Conservation (phyloP, 1,284 basidiomycete species). For the Tilletia setariae region DNA sequence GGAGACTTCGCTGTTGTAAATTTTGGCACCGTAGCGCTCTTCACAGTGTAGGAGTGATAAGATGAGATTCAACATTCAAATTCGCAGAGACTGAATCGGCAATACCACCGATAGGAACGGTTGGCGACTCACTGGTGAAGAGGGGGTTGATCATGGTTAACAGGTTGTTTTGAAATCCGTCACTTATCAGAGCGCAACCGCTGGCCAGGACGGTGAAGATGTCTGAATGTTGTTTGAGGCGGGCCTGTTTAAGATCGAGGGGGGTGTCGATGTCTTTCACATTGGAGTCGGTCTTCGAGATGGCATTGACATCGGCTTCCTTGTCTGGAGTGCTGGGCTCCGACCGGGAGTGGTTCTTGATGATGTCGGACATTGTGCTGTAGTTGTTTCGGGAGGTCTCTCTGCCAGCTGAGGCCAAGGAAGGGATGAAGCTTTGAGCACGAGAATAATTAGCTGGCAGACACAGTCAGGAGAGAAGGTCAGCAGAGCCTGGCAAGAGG, state of each 20-base stretch:
- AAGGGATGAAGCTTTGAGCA: too few relatives aligned
- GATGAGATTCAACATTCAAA: neutral
- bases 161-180: conserved; percentile 67
- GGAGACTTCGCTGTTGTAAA: conserved; percentile 65
- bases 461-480: too few relatives aligned
- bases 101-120: neutral
- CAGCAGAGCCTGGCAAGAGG: too few relatives aligned
- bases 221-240: neutral
- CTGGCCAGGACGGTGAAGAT: conserved; percentile 39
- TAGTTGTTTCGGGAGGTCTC: too few relatives aligned
- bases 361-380: too few relatives aligned
- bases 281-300: too few relatives aligned
- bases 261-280: neutral
- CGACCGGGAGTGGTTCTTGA: too few relatives aligned
- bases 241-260: neutral
- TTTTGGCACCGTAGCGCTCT: conserved; percentile 48
- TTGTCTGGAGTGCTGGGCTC: too few relatives aligned
- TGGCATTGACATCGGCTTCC: too few relatives aligned
- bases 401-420: too few relatives aligned
- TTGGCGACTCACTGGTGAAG: conserved; percentile 19
- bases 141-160: conserved; percentile 42
- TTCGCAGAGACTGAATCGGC: neutral
- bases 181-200: conserved; percentile 67
- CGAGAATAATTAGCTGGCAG: too few relatives aligned
- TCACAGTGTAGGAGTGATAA: neutral